These are phyloP conservation scores for Alternaria postmessia DNA, from an alignment of 2,329 filamentous ascomycete genomes.

Conservation along the genomic window DNA sequence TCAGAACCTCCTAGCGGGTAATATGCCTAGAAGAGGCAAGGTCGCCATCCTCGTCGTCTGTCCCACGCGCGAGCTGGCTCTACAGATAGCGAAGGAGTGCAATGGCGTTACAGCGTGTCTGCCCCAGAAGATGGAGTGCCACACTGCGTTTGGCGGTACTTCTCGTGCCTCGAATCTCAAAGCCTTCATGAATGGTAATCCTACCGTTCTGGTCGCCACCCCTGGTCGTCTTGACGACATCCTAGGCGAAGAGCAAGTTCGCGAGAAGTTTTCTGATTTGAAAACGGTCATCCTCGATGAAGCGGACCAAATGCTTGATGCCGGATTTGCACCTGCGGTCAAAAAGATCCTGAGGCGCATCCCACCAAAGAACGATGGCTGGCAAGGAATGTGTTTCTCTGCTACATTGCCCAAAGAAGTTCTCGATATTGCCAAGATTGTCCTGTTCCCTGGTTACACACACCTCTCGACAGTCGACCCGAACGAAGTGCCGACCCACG, in stretches of 20 bases:
- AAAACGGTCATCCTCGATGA: conserved; percentile 57
- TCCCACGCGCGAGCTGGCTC: conserved; percentile 59
- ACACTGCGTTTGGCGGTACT: conserved; percentile 56
- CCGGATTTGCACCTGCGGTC: conserved; percentile 63
- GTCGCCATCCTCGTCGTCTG: conserved; percentile 59
- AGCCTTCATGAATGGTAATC: conserved; percentile 47
- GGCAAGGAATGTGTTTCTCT: conserved; percentile 61
- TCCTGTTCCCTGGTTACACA: conserved; percentile 54
- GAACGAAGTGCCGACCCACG: conserved; percentile 57
- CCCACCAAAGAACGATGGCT: conserved; percentile 59
- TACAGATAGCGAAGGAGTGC: conserved; percentile 60
- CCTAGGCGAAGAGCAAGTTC: conserved; percentile 54
- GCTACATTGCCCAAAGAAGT: conserved; percentile 57
- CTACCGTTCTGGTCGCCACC: conserved; percentile 58
- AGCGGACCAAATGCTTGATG: conserved; percentile 58
- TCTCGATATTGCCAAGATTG: conserved; percentile 54
- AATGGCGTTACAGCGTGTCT: conserved; percentile 54
- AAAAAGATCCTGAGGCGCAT: conserved; percentile 61
- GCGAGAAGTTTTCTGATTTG: conserved; percentile 56
- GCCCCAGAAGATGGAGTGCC: conserved; percentile 51
- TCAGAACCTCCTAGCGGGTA: conserved; percentile 53
- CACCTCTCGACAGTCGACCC: conserved; percentile 56
- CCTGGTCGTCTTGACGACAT: conserved; percentile 60
- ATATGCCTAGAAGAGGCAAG: conserved; percentile 45
- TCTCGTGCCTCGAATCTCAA: conserved; percentile 43